phyloP scores from a whole-genome alignment of 192 early-diverging fungal species.

The Coemansia sp. region DNA sequence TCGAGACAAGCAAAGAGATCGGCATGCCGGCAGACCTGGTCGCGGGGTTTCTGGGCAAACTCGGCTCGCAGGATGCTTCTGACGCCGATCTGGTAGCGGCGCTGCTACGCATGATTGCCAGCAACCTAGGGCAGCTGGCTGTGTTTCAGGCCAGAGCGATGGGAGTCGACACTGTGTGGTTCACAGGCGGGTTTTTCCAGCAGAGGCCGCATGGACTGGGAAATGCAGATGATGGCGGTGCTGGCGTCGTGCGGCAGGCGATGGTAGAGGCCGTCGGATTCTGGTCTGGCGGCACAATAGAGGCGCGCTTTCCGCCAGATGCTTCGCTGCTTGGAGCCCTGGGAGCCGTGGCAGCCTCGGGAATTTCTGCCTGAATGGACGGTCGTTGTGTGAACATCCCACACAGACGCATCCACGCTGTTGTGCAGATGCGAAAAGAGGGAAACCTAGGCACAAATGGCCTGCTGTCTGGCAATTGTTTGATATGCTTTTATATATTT shows the following conservation, averaged over 20 bases:
- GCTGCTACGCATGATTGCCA: conserved; percentile 44
- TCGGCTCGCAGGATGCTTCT: conserved; percentile 9
- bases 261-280: conserved; percentile 31
- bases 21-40: conserved; percentile 50
- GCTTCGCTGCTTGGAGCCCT: conserved; percentile 35
- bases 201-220: background rate
- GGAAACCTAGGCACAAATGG: too few relatives aligned
- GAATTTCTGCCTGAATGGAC: background rate
- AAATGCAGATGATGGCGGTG: background rate
- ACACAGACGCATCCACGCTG: too few relatives aligned
- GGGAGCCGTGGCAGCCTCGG: conserved; percentile 20
- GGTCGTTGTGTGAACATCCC: too few relatives aligned
- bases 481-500: background rate
- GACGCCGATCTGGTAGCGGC: conserved; percentile 41
- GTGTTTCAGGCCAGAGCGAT: conserved; percentile 44
- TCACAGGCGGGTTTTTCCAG: conserved; percentile 34
- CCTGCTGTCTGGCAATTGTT: background rate
- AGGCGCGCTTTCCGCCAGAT: conserved; percentile 23
- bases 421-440: too few relatives aligned
- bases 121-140: conserved; percentile 47
- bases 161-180: conserved; percentile 31
- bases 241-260: conserved; percentile 17
- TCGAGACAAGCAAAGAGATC: conserved; percentile 41
- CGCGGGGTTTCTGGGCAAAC: conserved; percentile 50
- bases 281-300: conserved; percentile 32